Evolutionary conservation across 768 basidiomycete genomes (phyloP).

Genomic region (Lactarius tabidus): DNA sequence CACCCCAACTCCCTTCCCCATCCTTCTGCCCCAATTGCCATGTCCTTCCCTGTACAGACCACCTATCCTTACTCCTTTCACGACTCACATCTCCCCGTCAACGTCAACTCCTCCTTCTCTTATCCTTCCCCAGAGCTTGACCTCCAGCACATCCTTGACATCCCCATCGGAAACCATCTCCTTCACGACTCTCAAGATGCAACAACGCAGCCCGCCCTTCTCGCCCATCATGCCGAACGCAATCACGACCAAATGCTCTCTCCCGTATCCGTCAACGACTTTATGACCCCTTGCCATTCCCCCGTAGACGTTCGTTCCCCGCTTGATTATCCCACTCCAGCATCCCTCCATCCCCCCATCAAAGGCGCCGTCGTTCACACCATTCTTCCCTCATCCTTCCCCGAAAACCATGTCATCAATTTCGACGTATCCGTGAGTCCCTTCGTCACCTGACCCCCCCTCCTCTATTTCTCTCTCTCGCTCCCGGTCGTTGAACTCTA

Average conservation of each 20-base stretch:
- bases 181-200: conserved; percentile 15
- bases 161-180: conserved; percentile 15
- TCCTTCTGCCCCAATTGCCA: conserved; percentile 2
- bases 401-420: conserved; percentile 29
- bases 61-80: conserved; percentile 23
- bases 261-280: conserved; percentile 22
- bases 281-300: conserved; percentile 25
- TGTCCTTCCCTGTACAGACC: conserved; percentile 23
- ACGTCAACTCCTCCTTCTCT: conserved; percentile 7
- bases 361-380: conserved; percentile 20
- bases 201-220: conserved; percentile 2
- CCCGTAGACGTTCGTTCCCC: conserved; percentile 24
- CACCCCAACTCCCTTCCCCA: conserved; percentile 9
- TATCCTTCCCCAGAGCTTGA: conserved; percentile 21
- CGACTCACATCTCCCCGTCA: conserved; percentile 13
- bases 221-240: conserved; percentile 18
- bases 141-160: conserved; percentile 21
- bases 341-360: conserved; percentile 18
- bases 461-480: neutral
- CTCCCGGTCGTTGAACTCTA: conserved; percentile 12
- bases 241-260: conserved; percentile 22
- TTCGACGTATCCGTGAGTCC: conserved; percentile 25
- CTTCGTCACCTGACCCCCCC: conserved; percentile 9
- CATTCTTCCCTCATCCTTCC: conserved; percentile 25
- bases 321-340: conserved; percentile 22